Percentiles rank a stretch among this genome's conserved stretches.
These are phyloP conservation scores for Manihot esculenta DNA, from an alignment of 441 rosid genomes.

Conservation along the genomic window DNA sequence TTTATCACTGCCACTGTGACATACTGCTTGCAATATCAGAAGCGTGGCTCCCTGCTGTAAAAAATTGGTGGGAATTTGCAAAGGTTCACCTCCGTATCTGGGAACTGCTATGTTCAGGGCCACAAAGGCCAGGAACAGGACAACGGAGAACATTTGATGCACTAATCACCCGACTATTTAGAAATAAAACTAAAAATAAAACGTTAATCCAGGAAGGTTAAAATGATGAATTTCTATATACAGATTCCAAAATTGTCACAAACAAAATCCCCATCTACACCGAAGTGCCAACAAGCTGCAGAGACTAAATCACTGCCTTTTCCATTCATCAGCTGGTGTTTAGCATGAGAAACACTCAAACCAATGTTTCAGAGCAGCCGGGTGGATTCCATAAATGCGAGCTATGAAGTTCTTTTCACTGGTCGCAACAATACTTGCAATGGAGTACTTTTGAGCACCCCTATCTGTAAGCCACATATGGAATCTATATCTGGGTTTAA, in stretches of 20 bases:
- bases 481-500: conserved; percentile 54
- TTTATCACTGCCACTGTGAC: too few relatives aligned
- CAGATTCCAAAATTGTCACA: not conserved
- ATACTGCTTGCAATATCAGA: not conserved
- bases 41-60: not conserved
- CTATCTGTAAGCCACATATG: conserved; percentile 56
- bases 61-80: not conserved
- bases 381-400: conserved; percentile 54
- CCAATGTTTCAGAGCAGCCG: conserved; percentile 58
- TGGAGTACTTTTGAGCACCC: conserved; percentile 44
- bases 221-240: conserved; percentile 1
- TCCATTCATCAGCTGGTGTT: conserved; percentile 15
- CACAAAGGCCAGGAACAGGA: not conserved
- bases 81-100: not conserved
- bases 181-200: not conserved
- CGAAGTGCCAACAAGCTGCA: not conserved
- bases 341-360: conserved; percentile 40
- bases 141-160: not conserved
- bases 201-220: not conserved
- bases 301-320: not conserved
- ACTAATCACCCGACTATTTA: not conserved
- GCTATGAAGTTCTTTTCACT: conserved; percentile 55
- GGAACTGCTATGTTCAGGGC: not conserved
- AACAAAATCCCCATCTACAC: not conserved
- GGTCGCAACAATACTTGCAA: conserved; percentile 65